These are phyloP conservation scores for Lumnitzera racemosa DNA, from an alignment of 345 rosid genomes.

Conservation along the genomic window DNA sequence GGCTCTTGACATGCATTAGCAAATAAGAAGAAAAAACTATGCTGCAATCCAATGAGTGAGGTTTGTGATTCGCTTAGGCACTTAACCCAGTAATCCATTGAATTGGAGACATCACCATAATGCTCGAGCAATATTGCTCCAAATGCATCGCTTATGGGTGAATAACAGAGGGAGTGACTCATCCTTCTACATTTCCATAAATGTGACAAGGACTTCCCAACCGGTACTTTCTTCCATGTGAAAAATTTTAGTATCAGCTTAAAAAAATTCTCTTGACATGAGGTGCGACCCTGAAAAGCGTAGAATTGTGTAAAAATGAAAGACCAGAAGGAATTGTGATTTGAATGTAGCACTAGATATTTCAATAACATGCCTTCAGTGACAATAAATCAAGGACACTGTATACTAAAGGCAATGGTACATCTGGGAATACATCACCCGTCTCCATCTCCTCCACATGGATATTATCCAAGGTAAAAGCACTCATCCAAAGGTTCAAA, in stretches of 20 bases:
- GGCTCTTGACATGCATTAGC: constrained; percentile 16
- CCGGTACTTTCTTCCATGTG: constrained; percentile 38
- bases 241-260: constrained; percentile 47
- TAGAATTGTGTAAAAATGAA: constrained; percentile 11
- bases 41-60: constrained; percentile 53
- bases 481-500: constrained; percentile 47
- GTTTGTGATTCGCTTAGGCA: constrained; percentile 61
- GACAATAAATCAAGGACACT: constrained; percentile 62
- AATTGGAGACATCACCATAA: constrained; percentile 36
- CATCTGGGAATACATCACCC: constrained; percentile 21
- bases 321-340: neutral
- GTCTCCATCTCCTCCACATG: constrained; percentile 21
- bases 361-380: constrained; percentile 46
- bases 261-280: constrained; percentile 37
- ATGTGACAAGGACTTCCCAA: constrained; percentile 48
- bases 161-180: constrained; percentile 72
- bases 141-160: constrained; percentile 62
- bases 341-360: neutral
- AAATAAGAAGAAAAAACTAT: constrained; percentile 36
- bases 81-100: constrained; percentile 55
- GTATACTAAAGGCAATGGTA: constrained; percentile 44
- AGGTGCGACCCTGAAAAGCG: constrained; percentile 49
- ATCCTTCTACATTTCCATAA: constrained; percentile 84
- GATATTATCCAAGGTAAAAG: constrained; percentile 23
- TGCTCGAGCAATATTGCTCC: constrained; percentile 34